Percentiles rank a stretch among this genome's conserved stretches.
phyloP scores from a whole-genome alignment of 2,329 filamentous ascomycete species.

The Tolypocladium inflatum region DNA sequence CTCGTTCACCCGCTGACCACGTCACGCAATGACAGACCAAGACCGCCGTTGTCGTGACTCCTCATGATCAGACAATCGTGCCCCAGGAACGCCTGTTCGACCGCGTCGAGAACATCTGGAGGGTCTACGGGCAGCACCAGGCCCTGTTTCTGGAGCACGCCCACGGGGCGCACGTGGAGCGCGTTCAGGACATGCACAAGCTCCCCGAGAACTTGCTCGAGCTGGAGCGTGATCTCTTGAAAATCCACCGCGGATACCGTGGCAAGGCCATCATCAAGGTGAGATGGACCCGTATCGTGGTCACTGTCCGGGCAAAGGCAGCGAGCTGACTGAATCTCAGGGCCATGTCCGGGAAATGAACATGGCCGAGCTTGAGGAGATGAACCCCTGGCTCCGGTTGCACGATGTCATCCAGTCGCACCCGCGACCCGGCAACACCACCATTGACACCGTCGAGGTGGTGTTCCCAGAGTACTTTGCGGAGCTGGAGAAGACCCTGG shows the following conservation, averaged over 20 bases:
- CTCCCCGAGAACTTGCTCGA: not conserved
- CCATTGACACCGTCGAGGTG: slow-evolving; percentile 2
- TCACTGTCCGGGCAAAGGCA: too few species aligned
- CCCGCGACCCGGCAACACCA: not conserved
- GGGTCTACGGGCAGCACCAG: too few species aligned
- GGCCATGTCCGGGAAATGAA: not conserved
- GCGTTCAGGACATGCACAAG: not conserved
- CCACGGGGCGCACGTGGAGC: not conserved
- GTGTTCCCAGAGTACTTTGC: slow-evolving; percentile 3
- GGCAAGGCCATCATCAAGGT: not conserved
- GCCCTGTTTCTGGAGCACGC: not conserved
- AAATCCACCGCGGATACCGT: not conserved
- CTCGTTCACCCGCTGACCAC: too few species aligned
- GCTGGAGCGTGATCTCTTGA: not conserved
- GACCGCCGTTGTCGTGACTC: not conserved
- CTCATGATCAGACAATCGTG: not conserved
- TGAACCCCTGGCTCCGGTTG: not conserved
- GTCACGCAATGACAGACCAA: not conserved
- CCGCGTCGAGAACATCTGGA: too few species aligned
- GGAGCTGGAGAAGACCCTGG: not conserved
- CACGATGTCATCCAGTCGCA: not conserved
- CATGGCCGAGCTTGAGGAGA: not conserved
- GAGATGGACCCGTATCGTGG: not conserved
- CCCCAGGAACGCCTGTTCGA: not conserved
- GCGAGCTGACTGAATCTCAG: not conserved